A percentile compares a stretch with the other conserved stretches of the same genome.
Conservation (phyloP, 768 basidiomycete genomes). For the Rhodotorula graminis region DNA sequence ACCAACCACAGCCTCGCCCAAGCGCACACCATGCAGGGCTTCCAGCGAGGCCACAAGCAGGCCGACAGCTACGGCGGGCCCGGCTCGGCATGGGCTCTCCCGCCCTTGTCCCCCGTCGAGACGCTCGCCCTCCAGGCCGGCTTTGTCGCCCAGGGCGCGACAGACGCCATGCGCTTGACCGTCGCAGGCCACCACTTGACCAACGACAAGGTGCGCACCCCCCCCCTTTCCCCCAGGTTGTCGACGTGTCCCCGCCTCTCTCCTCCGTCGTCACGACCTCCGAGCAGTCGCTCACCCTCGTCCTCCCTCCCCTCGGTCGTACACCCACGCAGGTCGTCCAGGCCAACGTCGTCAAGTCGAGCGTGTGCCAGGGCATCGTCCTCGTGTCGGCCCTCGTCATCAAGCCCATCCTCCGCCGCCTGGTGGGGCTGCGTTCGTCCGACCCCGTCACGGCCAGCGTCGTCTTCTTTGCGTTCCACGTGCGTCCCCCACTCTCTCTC, state of each 20-base stretch:
- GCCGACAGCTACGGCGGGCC: slow-evolving; percentile 14
- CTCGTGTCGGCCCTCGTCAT: slow-evolving; percentile 40
- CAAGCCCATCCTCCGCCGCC: slow-evolving; percentile 36
- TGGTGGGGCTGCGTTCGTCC: slow-evolving; percentile 14
- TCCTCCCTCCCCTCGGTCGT: too few species aligned
- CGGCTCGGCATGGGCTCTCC: slow-evolving; percentile 1
- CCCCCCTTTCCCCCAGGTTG: not conserved
- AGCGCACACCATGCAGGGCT: not conserved
- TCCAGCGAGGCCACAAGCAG: slow-evolving; percentile 25
- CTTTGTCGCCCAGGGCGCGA: slow-evolving; percentile 16
- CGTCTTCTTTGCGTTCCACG: slow-evolving; percentile 40
- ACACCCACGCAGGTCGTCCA: slow-evolving; percentile 23
- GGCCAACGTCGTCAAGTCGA: slow-evolving; percentile 35
- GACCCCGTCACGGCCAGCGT: slow-evolving; percentile 24
- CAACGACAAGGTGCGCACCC: slow-evolving; percentile 14
- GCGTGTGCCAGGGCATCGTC: slow-evolving; percentile 38
- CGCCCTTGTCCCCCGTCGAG: slow-evolving; percentile 17
- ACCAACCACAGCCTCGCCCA: too few species aligned
- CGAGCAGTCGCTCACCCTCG: not conserved
- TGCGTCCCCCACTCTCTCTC: not conserved
- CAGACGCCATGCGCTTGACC: slow-evolving; percentile 20
- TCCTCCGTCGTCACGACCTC: not conserved
- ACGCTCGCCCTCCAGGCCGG: slow-evolving; percentile 24
- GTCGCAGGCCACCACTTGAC: slow-evolving; percentile 24
- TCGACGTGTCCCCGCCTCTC: not conserved